Conservation (phyloP, 441 rosid genomes). For the Gossypium gossypioides region DNA sequence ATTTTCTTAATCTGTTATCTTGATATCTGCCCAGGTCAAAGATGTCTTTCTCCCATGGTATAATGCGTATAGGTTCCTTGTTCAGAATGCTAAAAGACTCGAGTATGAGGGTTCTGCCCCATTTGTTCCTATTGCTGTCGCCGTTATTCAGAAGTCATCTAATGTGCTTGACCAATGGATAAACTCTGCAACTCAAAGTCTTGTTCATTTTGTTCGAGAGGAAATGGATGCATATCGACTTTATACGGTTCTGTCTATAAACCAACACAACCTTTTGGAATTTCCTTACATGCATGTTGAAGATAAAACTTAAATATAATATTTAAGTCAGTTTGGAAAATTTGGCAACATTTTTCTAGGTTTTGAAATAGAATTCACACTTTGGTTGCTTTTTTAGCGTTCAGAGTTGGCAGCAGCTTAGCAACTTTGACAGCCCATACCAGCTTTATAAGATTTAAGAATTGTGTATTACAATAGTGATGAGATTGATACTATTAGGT, state of each 20-base stretch:
- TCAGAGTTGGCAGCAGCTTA: neutral
- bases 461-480: neutral
- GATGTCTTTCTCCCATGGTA: constrained; percentile 99
- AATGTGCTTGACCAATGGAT: constrained; percentile 98
- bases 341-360: constrained; percentile 34
- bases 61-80: constrained; percentile 94
- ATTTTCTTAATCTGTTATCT: constrained; percentile 9
- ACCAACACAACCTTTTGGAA: constrained; percentile 11
- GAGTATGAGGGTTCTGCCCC: constrained; percentile 70
- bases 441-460: constrained; percentile 2
- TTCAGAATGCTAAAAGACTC: constrained; percentile 95
- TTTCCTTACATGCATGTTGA: neutral
- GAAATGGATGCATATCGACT: constrained; percentile 96
- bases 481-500: neutral
- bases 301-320: neutral
- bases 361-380: constrained; percentile 10
- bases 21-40: constrained; percentile 58
- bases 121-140: constrained; percentile 55
- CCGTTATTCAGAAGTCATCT: constrained; percentile 53
- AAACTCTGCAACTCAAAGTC: constrained; percentile 93
- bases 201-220: constrained; percentile 72
- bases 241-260: constrained; percentile 55
- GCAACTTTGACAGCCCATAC: neutral
- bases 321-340: neutral
- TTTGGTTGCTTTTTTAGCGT: neutral